Base-by-base conservation (phyloP, 2,329 filamentous ascomycete genomes). In the Aspergillus phoenicis region DNA sequence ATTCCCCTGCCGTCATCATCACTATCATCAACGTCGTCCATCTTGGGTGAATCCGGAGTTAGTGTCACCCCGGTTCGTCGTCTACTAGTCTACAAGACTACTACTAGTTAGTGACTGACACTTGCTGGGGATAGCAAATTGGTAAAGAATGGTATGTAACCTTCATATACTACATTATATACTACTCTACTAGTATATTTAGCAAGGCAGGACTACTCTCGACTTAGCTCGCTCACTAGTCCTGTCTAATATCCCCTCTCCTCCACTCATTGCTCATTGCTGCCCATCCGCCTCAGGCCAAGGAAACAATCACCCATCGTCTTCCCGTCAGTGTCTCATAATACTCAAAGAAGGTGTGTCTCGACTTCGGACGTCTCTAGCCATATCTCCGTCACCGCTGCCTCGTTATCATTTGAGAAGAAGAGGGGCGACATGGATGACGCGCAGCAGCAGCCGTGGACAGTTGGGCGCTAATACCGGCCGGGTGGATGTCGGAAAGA, bases 201-300 rank as follows among this genome's bases (percentile, higher is more conserved):
- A 36, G 33, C 11, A 13, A 36, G 33, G 33, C 33, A 36, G 33
- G 5, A 36, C 33, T 36, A 36, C 33, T 36, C 33, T 36, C 11
- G 33, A 36, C 33, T 15, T 47, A 52, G 48, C 30, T 28, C 45
- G 11, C 52, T 53, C 52, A 38, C 28, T 26, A 51, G 38, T 5
- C 13, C 33, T 36, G 33, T 13, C 33, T 36, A 36, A 36, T 36
- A 36, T 36, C 33, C 15, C 33, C 8, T 10, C 56, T 30, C 33
- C 38, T 15, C 33, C 36, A 24, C 24, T 59, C 33, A 45, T 48
- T 13, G 8, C 7, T 52, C 49, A 45, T 45, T 55, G 52, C 52
- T 45, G 52, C 52, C 52, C 52, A 33, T 55, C 52, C 28, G 52
- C 39, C 22, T 41, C 52, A 28, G 20, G 52, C 52, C 52, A 55